Evolutionary conservation across 306 rosid species (phyloP), one percentile per base, ranked within the genome.

Genomic region (Inga laurina): DNA sequence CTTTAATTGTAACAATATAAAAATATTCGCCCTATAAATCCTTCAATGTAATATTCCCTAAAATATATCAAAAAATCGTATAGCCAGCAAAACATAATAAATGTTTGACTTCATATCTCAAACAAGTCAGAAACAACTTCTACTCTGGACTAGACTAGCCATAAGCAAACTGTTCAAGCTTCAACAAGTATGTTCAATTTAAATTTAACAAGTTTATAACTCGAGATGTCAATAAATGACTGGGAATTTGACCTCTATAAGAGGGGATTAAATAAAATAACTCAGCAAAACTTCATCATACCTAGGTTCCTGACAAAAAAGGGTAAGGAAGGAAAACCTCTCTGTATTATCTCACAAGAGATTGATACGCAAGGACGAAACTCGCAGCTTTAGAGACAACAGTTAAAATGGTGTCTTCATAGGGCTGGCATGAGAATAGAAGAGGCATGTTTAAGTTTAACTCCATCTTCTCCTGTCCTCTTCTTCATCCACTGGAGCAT

Each of bases 391-490:
- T 57, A 22, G 73, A 72, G 64, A 76, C 71, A 82, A 35, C 66
- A 49, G 27, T 11, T 52, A 61, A 77, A 65, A 70, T 18, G 74
- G 62, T 13, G 51, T 56, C 51, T 54, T 21, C 79, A 54, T 52
- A 54, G 21, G 54, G 64, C 66, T 16, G 32, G 18, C 59, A 24
- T 10, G 22, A 14, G 76, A 72, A 46, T 13, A 24, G n/a, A 34
- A 30, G 43, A 5, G 71, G n/a, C 10, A 27, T 24, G 5, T 13
- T 8, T 32, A 49, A 18, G 57, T 8, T 83, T 86, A 92, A 86
- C 97, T 86, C 95, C 98, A 95, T 88, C 99, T 93, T 88, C 97
- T 93, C 83, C 82, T 76, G 74, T 96, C 99, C 86, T 93, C 99
- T 85, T 93, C 99, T 86, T 93, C 97, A 72, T 96, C 94, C 37